Percentiles rank a stretch among this genome's conserved stretches.
These are phyloP conservation scores for Diversispora eburnea DNA, from an alignment of 192 early-diverging fungal genomes.

Conservation along the genomic window DNA sequence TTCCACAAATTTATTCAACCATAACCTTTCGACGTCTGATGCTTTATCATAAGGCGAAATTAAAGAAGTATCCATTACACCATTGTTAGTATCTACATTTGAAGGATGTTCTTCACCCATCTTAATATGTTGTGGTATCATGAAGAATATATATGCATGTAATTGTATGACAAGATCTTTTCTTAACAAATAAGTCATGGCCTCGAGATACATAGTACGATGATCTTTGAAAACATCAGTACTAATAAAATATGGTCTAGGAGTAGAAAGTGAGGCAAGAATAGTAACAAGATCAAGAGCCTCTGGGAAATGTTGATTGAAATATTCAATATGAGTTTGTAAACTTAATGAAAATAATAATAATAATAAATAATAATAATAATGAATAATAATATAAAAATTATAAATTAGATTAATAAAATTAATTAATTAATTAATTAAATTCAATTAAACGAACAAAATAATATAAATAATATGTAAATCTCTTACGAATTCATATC, in stretches of 20 bases:
- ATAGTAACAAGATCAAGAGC: slow-evolving; percentile 37
- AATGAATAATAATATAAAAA: background rate
- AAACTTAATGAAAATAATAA: slow-evolving; percentile 32
- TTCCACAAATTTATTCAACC: slow-evolving; percentile 46
- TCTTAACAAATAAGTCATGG: slow-evolving; percentile 75
- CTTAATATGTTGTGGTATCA: slow-evolving; percentile 61
- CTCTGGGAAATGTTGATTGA: slow-evolving; percentile 7
- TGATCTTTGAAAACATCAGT: slow-evolving; percentile 59
- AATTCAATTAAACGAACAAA: too few species aligned
- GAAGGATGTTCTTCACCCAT: slow-evolving; percentile 36
- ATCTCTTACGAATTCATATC: slow-evolving; percentile 51
- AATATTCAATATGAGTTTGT: slow-evolving; percentile 34
- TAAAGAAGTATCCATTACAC: slow-evolving; percentile 24
- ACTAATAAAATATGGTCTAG: slow-evolving; percentile 50
- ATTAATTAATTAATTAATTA: too few species aligned
- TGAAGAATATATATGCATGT: slow-evolving; percentile 71
- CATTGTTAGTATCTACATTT: slow-evolving; percentile 22
- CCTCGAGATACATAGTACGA: slow-evolving; percentile 72
- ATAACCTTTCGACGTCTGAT: slow-evolving; percentile 47
- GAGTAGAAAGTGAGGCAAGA: slow-evolving; percentile 54
- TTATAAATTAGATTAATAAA: too few species aligned
- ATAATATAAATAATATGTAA: too few species aligned
- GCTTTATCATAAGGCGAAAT: slow-evolving; percentile 45
- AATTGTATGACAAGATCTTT: slow-evolving; percentile 74
- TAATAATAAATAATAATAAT: slow-evolving; percentile 1